Base-by-base conservation (phyloP, 139 green algal genomes). In the Tetradesmus lagerheimii region DNA sequence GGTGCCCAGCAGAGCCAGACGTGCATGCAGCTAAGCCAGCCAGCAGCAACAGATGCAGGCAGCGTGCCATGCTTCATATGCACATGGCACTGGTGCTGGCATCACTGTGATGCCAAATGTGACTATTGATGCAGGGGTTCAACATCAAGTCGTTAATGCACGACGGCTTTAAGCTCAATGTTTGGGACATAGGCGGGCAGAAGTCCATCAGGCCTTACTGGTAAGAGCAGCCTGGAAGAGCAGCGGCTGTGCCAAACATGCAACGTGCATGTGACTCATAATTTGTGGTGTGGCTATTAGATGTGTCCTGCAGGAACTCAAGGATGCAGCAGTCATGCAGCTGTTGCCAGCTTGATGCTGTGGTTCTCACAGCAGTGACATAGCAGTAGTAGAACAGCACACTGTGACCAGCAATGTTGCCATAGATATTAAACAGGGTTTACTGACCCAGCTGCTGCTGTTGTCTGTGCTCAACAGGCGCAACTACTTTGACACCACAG, bases 121-220 rank as follows among this genome's bases (percentile, higher is more conserved):
- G 27, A 35, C 3, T 8, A 18, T 43, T 29, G n/a, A n/a, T 50
- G 38, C 92, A 98, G 95, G 96, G 96, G 8, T 98, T 98, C 91
- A 97, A 98, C 93, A 97, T 98, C 89, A 97, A 98, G 92, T 96
- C 94, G 0, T 57, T 98, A 16, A 88, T 94, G 23, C 93, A 95
- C 74, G 95, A 97, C 35, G 94, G 95, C 23, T 97, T 98, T 91
- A 98, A 97, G 91, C 93, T 98, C 2, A 96, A 97, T 85, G 94
- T 98, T 38, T 98, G 96, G 96, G 96, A 98, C 86, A 97, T 98
- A 86, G 96, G 96, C 23, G 96, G 96, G 18, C 96, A 98, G 89
- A 97, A 96, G 76, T 86, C 94, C 9, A 98, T 98, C 45, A 83
- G 96, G 16, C 95, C 95, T 14, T 98, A 97, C 92, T 97, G 95